Base-by-base conservation (phyloP, 1,284 basidiomycete genomes). In the Rhodotorula sp. region DNA sequence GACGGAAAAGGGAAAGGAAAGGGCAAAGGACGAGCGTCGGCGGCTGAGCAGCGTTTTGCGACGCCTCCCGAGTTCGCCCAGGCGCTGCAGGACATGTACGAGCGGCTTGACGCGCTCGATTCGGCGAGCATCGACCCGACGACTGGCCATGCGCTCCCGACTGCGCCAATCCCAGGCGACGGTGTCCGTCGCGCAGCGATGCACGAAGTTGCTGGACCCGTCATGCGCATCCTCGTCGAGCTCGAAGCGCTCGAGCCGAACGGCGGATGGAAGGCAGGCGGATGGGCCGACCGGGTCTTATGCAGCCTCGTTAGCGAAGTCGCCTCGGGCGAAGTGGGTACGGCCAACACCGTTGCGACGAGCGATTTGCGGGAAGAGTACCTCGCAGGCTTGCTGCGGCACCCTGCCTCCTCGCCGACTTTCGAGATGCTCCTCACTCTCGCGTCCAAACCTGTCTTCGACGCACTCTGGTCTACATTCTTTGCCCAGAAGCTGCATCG, bases 371-470 rank as follows among this genome's bases (percentile, higher is more conserved):
- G 84, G 20, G 90, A 89, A 1, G 89, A 92, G 75, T 93, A 88
- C 78, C 81, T 94, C 57, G 84, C 85, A 10, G 89, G 90, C 0
- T 84, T 95, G 10, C 83, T 94, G 20, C 86, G 91, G 50, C 90
- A 94, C 76, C 85, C 88, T 6, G 92, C 90, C 1, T 89, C 93
- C 2, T 94, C 93, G 1, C 92, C 94, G 78, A 84, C 94, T 2
- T 83, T 93, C 18, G 93, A 96, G 80, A 87, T 87, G 0, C 82
- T 94, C 37, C 85, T 94, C 34, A 80, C 81, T 5, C 83, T 86
- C 56, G 85, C 87, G 10, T 87, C 91, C 0, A 79, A 82, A 7
- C 74, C 79, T n/a, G 83, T 87, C 6, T 94, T 93, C 78, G 78
- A 82, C 44, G 77, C 83, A 0, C 77, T 96, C 9, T 96, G 93